Percentiles rank a stretch among this genome's conserved stretches.
Evolutionary conservation across 176 grass and related monocot genomes (phyloP).

Genomic region (Themeda triandra): DNA sequence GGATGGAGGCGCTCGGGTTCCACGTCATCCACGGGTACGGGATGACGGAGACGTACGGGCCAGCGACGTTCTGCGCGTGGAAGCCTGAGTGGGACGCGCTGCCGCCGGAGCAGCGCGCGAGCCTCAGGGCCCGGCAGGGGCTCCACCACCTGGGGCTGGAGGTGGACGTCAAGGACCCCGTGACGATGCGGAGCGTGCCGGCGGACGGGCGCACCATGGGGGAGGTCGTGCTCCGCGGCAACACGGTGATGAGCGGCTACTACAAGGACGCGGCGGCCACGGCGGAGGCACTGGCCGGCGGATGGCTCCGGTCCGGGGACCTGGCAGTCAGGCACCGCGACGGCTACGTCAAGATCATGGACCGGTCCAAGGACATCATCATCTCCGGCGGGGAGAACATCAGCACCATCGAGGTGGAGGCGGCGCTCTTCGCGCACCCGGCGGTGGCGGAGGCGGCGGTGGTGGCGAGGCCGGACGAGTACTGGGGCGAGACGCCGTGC

Average conservation of each 20-base stretch:
- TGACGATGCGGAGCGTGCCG: constrained; percentile 54
- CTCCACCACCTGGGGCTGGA: constrained; percentile 46
- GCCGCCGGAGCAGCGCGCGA: constrained; percentile 32
- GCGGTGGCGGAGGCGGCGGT: constrained; percentile 49
- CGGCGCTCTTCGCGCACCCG: constrained; percentile 44
- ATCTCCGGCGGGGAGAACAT: constrained; percentile 63
- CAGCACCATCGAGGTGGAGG: constrained; percentile 61
- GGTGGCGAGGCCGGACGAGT: constrained; percentile 51
- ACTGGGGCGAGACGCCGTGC: constrained; percentile 70
- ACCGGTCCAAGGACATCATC: constrained; percentile 59
- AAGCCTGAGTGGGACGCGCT: constrained; percentile 61
- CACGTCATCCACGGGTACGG: constrained; percentile 48
- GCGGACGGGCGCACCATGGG: constrained; percentile 48
- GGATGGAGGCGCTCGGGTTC: constrained; percentile 59
- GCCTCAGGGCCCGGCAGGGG: constrained; percentile 52
- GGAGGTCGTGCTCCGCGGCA: constrained; percentile 61
- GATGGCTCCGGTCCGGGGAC: constrained; percentile 56
- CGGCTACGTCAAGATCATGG: constrained; percentile 58
- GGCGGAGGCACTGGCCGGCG: constrained; percentile 35
- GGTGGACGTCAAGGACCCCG: constrained; percentile 52
- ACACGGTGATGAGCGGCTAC: constrained; percentile 65
- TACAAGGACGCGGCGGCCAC: constrained; percentile 54
- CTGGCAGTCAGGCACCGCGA: constrained; percentile 48
- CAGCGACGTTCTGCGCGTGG: constrained; percentile 50
- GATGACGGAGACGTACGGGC: constrained; percentile 65